Conservation (phyloP, 148 eudicot genomes). For the Fagopyrum tataricum region DNA sequence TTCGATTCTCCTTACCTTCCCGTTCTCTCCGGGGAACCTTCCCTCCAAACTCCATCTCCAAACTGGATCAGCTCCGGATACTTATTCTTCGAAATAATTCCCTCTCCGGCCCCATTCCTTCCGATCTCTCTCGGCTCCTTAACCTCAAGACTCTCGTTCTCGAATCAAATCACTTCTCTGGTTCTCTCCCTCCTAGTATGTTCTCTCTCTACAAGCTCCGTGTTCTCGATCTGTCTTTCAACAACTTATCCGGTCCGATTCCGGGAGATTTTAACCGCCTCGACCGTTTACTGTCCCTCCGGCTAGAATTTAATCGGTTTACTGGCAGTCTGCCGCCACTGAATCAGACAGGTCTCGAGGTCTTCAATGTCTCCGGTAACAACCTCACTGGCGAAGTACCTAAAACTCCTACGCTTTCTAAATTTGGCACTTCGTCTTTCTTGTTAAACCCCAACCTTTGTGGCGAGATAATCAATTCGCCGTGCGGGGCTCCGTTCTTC, state of each 20-base stretch:
- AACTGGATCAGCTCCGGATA: constrained; percentile 58
- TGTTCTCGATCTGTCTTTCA: constrained; percentile 51
- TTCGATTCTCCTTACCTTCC: constrained; percentile 34
- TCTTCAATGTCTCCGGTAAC: constrained; percentile 55
- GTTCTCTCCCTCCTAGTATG: constrained; percentile 32
- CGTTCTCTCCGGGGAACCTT: constrained; percentile 49
- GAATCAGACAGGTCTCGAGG: constrained; percentile 39
- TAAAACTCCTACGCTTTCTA: constrained; percentile 32
- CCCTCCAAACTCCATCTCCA: constrained; percentile 35
- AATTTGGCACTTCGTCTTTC: constrained; percentile 36
- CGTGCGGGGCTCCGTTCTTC: constrained; percentile 60
- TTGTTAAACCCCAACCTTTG: constrained; percentile 50
- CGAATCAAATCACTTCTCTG: constrained; percentile 47
- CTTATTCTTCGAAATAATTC: constrained; percentile 69
- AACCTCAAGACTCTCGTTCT: constrained; percentile 55
- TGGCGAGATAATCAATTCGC: constrained; percentile 44
- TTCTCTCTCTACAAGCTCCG: constrained; percentile 39
- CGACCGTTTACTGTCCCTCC: constrained; percentile 40
- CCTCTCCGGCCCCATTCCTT: constrained; percentile 64
- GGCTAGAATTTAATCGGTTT: constrained; percentile 55
- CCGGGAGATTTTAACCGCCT: constrained; percentile 31
- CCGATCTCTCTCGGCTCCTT: constrained; percentile 39
- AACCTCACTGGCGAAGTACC: constrained; percentile 58
- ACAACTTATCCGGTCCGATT: constrained; percentile 44
- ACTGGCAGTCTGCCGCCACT: constrained; percentile 45